Percentiles rank a stretch among this genome's conserved stretches.
Evolutionary conservation across 1,284 basidiomycete species (phyloP).

Genomic region (Melampsora occidentalis): DNA sequence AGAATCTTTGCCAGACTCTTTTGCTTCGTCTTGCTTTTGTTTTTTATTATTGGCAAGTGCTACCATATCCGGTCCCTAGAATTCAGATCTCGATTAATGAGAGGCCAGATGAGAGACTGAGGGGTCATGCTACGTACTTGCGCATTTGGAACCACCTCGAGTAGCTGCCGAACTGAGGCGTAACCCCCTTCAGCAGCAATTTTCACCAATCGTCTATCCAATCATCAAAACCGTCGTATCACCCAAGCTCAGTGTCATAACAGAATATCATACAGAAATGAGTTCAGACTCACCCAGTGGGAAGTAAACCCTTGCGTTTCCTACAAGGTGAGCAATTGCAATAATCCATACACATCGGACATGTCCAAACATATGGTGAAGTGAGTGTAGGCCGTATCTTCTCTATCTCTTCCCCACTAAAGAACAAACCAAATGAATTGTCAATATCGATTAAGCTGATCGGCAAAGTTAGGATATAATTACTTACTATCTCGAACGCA

Average conservation of each 20-base stretch:
- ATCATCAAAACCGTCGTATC: neutral
- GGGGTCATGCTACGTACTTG: conserved; percentile 14
- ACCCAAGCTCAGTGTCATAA: neutral
- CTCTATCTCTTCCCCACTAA: conserved; percentile 35
- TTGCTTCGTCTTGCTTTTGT: neutral
- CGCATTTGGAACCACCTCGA: conserved; percentile 34
- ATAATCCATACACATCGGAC: conserved; percentile 42
- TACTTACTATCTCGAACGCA: conserved; percentile 41
- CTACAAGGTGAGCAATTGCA: conserved; percentile 43
- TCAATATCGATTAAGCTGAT: neutral
- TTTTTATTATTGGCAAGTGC: conserved; percentile 21
- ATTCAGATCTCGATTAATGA: neutral
- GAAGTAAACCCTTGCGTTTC: conserved; percentile 40
- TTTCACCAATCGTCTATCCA: conserved; percentile 26
- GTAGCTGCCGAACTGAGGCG: conserved; percentile 35
- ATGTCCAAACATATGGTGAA: conserved; percentile 27
- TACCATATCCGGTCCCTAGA: conserved; percentile 37
- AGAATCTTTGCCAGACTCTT: neutral
- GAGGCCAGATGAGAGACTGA: neutral
- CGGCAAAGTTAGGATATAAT: neutral
- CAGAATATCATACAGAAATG: neutral
- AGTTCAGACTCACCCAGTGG: conserved; percentile 32
- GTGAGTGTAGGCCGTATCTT: conserved; percentile 16
- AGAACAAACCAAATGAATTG: neutral
- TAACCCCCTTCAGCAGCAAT: conserved; percentile 24